These are phyloP conservation scores for Teunomyces panamensis DNA, from an alignment of 805 yeast species.

Conservation along the genomic window DNA sequence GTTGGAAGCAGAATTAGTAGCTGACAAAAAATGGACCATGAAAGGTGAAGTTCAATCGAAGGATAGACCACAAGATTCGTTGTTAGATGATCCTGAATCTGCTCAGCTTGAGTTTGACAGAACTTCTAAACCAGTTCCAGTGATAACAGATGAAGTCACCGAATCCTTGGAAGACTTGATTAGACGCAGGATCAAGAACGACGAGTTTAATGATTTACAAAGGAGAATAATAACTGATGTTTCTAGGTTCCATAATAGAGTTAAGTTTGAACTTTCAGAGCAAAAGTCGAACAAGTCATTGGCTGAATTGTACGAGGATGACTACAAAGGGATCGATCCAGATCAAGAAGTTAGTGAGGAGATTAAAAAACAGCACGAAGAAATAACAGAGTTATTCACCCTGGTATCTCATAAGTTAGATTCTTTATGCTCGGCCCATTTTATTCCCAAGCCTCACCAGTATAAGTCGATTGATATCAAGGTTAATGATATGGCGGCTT, in stretches of 20 bases:
- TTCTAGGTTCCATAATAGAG: constrained; percentile 47
- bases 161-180: constrained; percentile 87
- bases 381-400: constrained; percentile 64
- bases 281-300: constrained; percentile 81
- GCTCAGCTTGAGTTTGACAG: constrained; percentile 81
- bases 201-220: constrained; percentile 81
- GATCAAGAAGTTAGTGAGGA: constrained; percentile 58
- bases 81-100: constrained; percentile 59
- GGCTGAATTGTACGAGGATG: constrained; percentile 91
- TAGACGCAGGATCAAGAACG: constrained; percentile 70
- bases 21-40: constrained; percentile 90
- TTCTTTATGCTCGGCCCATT: constrained; percentile 90
- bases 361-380: constrained; percentile 70
- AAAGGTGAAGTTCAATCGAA: constrained; percentile 86
- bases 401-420: constrained; percentile 71
- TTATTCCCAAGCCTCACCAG: constrained; percentile 85
- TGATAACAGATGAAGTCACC: constrained; percentile 84
- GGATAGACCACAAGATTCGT: constrained; percentile 80
- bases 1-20: constrained; percentile 83
- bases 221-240: constrained; percentile 67
- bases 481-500: constrained; percentile 60
- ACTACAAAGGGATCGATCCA: constrained; percentile 49
- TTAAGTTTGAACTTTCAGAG: constrained; percentile 70
- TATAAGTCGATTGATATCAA: constrained; percentile 71
- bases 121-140: constrained; percentile 93